These are phyloP conservation scores for Fraxinus albicans DNA, from an alignment of 305 asterid species.

Conservation along the genomic window DNA sequence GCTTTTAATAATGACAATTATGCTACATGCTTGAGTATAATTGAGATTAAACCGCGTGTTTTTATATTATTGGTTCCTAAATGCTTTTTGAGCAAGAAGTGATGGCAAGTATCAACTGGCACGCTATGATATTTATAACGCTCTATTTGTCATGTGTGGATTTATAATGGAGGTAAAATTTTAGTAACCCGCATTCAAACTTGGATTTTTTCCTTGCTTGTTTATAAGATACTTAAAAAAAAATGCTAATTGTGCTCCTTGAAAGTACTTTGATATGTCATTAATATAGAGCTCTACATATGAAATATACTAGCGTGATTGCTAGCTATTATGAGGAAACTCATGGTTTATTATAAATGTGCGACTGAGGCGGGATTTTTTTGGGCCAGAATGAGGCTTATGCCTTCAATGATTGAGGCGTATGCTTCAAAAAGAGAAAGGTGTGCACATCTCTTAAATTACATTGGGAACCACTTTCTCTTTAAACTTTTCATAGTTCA, in stretches of 20 bases:
- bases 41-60: not conserved
- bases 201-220: not conserved
- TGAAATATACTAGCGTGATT: not conserved
- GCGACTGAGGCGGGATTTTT: not conserved
- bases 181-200: not conserved
- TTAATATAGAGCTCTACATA: not conserved
- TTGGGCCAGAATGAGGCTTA: not conserved
- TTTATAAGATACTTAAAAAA: not conserved
- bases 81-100: not conserved
- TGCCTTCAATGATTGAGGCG: not conserved
- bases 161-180: not conserved
- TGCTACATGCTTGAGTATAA: not conserved
- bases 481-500: not conserved
- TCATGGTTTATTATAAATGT: not conserved
- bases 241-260: not conserved
- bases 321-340: not conserved
- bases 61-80: not conserved
- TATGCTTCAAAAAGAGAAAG: not conserved
- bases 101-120: not conserved
- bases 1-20: not conserved
- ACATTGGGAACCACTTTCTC: not conserved
- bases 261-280: not conserved
- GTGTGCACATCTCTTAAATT: not conserved
- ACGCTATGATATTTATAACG: not conserved
- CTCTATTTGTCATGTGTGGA: not conserved